These are phyloP conservation scores for Pythium brassicae DNA, from an alignment of 352 stramenopile species.

Conservation along the genomic window DNA sequence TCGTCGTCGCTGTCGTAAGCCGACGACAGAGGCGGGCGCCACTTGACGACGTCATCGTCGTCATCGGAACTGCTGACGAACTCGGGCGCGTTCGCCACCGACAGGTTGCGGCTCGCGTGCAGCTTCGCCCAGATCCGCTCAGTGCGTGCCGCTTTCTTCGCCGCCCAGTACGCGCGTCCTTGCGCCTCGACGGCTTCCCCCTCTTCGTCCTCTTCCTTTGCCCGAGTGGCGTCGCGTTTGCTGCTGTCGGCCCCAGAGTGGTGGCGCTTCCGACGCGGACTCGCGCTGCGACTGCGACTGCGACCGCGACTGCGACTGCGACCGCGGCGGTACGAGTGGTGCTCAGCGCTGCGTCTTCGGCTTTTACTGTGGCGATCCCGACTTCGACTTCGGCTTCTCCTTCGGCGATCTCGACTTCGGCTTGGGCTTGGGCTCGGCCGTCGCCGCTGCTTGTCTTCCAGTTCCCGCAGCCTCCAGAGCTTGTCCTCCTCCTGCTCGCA, in stretches of 20 bases:
- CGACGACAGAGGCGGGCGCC: background rate
- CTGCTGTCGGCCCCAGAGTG: background rate
- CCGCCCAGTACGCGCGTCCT: slow-evolving; percentile 50
- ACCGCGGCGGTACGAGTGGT: background rate
- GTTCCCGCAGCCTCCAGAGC: slow-evolving; percentile 44
- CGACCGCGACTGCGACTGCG: background rate
- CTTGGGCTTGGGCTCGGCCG: background rate
- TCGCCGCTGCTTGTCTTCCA: slow-evolving; percentile 25
- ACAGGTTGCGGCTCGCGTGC: slow-evolving; percentile 30
- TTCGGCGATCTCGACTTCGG: slow-evolving; percentile 5
- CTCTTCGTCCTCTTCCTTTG: too few relatives aligned
- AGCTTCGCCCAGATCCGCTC: slow-evolving; percentile 48
- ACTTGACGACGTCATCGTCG: slow-evolving; percentile 39
- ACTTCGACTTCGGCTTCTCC: slow-evolving; percentile 18
- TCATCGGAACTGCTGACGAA: slow-evolving; percentile 37
- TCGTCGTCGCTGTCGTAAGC: slow-evolving; percentile 1
- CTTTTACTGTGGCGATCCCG: background rate
- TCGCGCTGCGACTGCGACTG: background rate
- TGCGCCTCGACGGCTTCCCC: slow-evolving; percentile 11
- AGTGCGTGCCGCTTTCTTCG: slow-evolving; percentile 54
- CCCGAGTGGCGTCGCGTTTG: too few relatives aligned
- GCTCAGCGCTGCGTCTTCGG: background rate
- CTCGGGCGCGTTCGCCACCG: slow-evolving; percentile 42
- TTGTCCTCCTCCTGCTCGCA: slow-evolving; percentile 42
- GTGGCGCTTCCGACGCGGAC: background rate